Conservation (phyloP, 2,329 filamentous ascomycete species). For the Trichoderma hamatum region DNA sequence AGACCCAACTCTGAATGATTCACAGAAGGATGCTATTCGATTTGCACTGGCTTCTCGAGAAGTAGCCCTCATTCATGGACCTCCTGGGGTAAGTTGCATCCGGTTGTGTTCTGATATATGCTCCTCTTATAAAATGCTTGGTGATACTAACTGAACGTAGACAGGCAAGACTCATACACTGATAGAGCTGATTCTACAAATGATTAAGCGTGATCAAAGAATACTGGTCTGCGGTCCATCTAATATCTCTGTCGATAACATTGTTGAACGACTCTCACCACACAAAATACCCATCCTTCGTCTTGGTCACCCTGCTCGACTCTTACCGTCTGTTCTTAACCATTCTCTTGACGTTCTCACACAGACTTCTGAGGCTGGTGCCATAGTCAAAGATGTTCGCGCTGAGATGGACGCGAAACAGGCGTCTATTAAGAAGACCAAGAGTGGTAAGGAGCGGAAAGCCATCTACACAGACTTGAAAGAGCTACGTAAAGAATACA, state of each 20-base stretch:
- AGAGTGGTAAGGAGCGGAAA: conserved; percentile 75
- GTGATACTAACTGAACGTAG: conserved; percentile 39
- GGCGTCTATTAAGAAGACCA: conserved; percentile 83
- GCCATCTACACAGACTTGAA: conserved; percentile 85
- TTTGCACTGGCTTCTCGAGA: conserved; percentile 84
- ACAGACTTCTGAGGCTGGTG: conserved; percentile 84
- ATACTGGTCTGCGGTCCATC: conserved; percentile 94
- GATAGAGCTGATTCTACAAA: conserved; percentile 92
- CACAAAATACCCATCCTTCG: conserved; percentile 86
- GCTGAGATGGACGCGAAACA: conserved; percentile 93
- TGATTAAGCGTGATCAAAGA: conserved; percentile 72
- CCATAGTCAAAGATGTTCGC: conserved; percentile 86
- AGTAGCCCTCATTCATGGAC: conserved; percentile 89
- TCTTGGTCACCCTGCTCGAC: conserved; percentile 86
- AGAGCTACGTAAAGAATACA: conserved; percentile 83
- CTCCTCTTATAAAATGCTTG: not conserved
- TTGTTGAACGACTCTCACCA: conserved; percentile 85
- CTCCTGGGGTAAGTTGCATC: conserved; percentile 67
- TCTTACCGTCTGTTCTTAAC: conserved; percentile 83
- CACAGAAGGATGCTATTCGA: conserved; percentile 69
- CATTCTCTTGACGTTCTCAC: conserved; percentile 93
- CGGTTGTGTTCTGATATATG: not conserved
- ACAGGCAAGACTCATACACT: conserved; percentile 97
- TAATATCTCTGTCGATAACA: conserved; percentile 97
- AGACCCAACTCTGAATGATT: conserved; percentile 64